Conservation (phyloP, 2,329 filamentous ascomycete genomes). For the Amauroascus niger region DNA sequence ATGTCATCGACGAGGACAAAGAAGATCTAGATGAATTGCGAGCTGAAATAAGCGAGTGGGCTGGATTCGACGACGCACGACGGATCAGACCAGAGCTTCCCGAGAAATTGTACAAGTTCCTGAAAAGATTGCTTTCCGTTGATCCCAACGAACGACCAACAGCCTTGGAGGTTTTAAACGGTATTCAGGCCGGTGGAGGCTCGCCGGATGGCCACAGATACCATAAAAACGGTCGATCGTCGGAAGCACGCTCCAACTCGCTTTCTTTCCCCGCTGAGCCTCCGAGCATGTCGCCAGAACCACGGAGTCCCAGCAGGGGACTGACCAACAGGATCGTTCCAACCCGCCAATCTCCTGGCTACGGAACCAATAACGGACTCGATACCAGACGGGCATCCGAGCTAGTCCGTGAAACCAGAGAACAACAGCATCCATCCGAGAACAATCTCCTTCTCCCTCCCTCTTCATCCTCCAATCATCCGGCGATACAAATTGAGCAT, state of each 20-base stretch:
- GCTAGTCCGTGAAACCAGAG: neutral
- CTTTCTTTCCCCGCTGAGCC: conserved; percentile 36
- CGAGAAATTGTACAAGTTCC: conserved; percentile 70
- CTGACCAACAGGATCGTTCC: neutral
- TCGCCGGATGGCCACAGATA: conserved; percentile 39
- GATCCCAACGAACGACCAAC: conserved; percentile 68
- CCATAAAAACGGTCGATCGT: conserved; percentile 25
- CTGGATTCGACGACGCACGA: conserved; percentile 71
- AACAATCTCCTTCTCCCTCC: neutral
- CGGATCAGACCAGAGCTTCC: conserved; percentile 72
- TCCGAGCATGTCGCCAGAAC: conserved; percentile 16
- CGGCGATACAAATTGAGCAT: neutral
- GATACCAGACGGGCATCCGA: neutral
- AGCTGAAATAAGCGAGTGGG: conserved; percentile 77
- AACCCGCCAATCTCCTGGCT: conserved; percentile 4
- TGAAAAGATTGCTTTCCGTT: conserved; percentile 70
- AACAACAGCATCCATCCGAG: neutral
- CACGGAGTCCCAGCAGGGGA: conserved; percentile 19
- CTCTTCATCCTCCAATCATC: neutral
- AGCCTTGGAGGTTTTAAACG: conserved; percentile 72
- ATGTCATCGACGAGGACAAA: conserved; percentile 77
- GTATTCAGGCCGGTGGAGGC: conserved; percentile 50
- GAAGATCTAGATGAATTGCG: conserved; percentile 81
- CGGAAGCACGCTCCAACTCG: conserved; percentile 27
- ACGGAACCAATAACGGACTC: conserved; percentile 3